Percentiles rank a stretch among this genome's conserved stretches.
Evolutionary conservation across 2,329 filamentous ascomycete genomes (phyloP).

Genomic region (Xylaria sp.): DNA sequence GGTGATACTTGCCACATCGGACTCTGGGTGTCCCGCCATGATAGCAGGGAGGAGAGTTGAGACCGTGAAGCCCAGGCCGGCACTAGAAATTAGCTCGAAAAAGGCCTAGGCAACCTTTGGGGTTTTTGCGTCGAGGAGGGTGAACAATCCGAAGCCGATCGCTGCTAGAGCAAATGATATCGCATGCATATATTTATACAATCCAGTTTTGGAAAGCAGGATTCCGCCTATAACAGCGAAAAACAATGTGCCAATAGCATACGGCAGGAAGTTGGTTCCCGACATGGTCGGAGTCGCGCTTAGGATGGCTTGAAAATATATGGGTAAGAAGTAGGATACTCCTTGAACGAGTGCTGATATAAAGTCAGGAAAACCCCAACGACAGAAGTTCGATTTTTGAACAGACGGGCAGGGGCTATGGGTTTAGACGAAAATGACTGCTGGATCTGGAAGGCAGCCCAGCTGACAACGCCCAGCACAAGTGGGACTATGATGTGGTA

Average conservation of each 20-base stretch:
- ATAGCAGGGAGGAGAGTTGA: constrained; percentile 38
- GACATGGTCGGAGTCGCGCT: constrained; percentile 21
- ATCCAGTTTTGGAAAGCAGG: constrained; percentile 42
- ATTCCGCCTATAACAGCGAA: constrained; percentile 40
- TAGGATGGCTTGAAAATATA: constrained; percentile 51
- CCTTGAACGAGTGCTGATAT: neutral
- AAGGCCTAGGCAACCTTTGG: constrained; percentile 37
- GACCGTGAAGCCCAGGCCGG: constrained; percentile 37
- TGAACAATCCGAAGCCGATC: constrained; percentile 39
- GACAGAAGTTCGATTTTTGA: constrained; percentile 44
- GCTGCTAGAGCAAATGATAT: constrained; percentile 38
- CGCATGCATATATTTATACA: constrained; percentile 41
- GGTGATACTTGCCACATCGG: constrained; percentile 37
- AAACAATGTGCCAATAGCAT: constrained; percentile 33
- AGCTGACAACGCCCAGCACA: neutral
- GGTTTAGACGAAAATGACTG: constrained; percentile 42
- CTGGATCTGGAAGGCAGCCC: neutral
- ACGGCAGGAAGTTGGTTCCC: constrained; percentile 41
- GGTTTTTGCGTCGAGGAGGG: constrained; percentile 35
- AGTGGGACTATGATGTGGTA: neutral
- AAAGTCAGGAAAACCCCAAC: constrained; percentile 42
- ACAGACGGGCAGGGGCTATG: constrained; percentile 31
- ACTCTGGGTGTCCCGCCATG: constrained; percentile 39
- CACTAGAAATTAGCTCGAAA: constrained; percentile 39
- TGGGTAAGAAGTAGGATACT: constrained; percentile 46